Percentiles rank a stretch among this genome's conserved stretches.
phyloP scores from a whole-genome alignment of 2,329 filamentous ascomycete genomes.

The Sporothrix phasma region DNA sequence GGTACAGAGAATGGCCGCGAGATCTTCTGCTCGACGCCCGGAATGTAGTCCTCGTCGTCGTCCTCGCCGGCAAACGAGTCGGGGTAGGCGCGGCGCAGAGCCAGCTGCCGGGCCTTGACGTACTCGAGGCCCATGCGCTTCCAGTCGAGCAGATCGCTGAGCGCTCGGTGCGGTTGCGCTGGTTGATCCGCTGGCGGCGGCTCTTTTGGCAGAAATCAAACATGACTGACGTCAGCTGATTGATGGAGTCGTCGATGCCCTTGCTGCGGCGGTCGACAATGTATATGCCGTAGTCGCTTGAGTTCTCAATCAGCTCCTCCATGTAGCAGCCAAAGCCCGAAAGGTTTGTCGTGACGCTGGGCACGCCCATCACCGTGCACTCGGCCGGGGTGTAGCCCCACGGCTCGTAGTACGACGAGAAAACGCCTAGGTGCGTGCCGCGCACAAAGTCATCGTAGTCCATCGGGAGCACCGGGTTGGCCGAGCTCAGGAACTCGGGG shows the following conservation, averaged over 20 bases:
- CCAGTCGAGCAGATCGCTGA: slow-evolving; percentile 95
- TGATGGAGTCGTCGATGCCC: slow-evolving; percentile 93
- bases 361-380: slow-evolving; percentile 98
- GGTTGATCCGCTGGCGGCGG: slow-evolving; percentile 94
- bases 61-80: slow-evolving; percentile 71
- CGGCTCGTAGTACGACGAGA: slow-evolving; percentile 96
- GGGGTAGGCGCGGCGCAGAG: slow-evolving; percentile 84
- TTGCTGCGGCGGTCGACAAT: slow-evolving; percentile 94
- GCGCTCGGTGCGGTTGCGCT: slow-evolving; percentile 92
- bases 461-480: slow-evolving; percentile 86
- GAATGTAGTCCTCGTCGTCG: slow-evolving; percentile 83
- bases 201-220: slow-evolving; percentile 90
- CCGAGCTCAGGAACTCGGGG: slow-evolving; percentile 91
- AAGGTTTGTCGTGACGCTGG: slow-evolving; percentile 94
- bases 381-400: slow-evolving; percentile 98
- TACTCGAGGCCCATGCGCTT: slow-evolving; percentile 99
- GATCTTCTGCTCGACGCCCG: slow-evolving; percentile 89
- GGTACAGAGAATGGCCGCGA: slow-evolving; percentile 88
- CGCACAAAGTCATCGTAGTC: slow-evolving; percentile 99
- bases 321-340: slow-evolving; percentile 99
- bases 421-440: slow-evolving; percentile 89
- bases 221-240: slow-evolving; percentile 88
- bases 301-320: slow-evolving; percentile 98
- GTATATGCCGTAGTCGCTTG: slow-evolving; percentile 96
- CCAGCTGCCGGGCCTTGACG: slow-evolving; percentile 90